Conservation (phyloP, 495 filamentous ascomycete species). For the Venustampulla echinocandica region DNA sequence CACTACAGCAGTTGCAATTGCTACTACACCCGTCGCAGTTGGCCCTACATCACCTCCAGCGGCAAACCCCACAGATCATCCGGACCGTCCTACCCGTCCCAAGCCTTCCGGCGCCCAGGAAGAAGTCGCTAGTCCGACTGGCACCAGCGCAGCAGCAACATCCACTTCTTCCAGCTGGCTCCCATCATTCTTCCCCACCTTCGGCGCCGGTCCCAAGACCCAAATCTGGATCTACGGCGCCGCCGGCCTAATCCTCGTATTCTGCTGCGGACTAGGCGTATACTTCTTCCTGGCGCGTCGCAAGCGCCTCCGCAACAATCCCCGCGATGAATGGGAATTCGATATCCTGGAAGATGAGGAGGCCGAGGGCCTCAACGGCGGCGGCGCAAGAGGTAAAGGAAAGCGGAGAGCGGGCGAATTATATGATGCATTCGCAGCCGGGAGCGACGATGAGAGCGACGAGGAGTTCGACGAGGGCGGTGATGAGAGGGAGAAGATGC, state of each 20-base stretch:
- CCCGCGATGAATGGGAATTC: conserved; percentile 86
- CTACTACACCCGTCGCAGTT: conserved; percentile 40
- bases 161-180: conserved; percentile 54
- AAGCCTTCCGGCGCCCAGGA: conserved; percentile 31
- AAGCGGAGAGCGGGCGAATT: conserved; percentile 68
- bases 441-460: conserved; percentile 59
- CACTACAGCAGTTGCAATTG: conserved; percentile 37
- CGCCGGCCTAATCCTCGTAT: conserved; percentile 71
- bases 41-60: conserved; percentile 36
- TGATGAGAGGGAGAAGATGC: conserved; percentile 23
- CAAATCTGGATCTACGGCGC: conserved; percentile 94
- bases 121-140: conserved; percentile 38
- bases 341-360: conserved; percentile 85
- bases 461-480: conserved; percentile 27
- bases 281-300: conserved; percentile 75
- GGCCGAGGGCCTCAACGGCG: conserved; percentile 40
- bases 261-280: conserved; percentile 68
- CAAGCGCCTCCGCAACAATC: conserved; percentile 63
- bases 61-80: conserved; percentile 57
- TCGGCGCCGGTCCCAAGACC: conserved; percentile 81
- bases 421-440: conserved; percentile 86
- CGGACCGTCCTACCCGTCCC: conserved; percentile 63
- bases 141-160: conserved; percentile 33
- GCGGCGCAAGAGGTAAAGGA: conserved; percentile 25
- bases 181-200: conserved; percentile 88